Base-by-base conservation (phyloP, 495 filamentous ascomycete genomes). In the Gamarada debralockiae region DNA sequence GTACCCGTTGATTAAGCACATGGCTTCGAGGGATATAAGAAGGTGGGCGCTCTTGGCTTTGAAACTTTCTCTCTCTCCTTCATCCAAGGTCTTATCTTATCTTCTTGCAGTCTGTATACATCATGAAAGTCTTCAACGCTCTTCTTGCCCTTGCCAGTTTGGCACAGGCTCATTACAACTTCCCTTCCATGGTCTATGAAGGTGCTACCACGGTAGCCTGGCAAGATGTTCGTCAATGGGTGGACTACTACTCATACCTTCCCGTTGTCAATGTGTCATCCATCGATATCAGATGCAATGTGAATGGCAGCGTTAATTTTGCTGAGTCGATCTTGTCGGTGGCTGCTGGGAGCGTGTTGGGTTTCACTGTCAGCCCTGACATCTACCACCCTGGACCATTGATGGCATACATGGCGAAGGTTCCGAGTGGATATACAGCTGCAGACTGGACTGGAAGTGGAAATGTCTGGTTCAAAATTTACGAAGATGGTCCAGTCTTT, bases 381-480 rank as follows among this genome's bases (percentile, higher is more conserved):
- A 78, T 82, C 23, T 84, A 83, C 61, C 80, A 84, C 61, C 78
- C 82, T 48, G 80, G 80, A 0, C 80, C 80, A 5, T 66, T 82
- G 34, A 70, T 75, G 2, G 65, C 81, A 61, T 80, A 74, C 59
- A 76, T 80, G 74, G 78, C 77, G 23, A 77, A 78, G 47, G 76
- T 78, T 1, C 70, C 73, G 1, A 73, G 76, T 0, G 72, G 76
- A 0, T 59, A 68, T 1, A 58, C 68, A 0, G 71, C 67, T 3
- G 57, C 43, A 10, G 68, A 66, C 46, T 76, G 73, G 51, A 71
- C 79, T 50, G 78, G 78, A 15, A 71, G 69, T 47, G 76, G 76
- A 1, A 67, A 71, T 34, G 79, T 77, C 70, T 81, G 79, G 68
- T 81, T 77, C 66, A 81, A 81, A 67, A 71, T 81, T 45, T 60